Base-by-base conservation (phyloP, 2,329 filamentous ascomycete species). In the Cordyceps farinosa region DNA sequence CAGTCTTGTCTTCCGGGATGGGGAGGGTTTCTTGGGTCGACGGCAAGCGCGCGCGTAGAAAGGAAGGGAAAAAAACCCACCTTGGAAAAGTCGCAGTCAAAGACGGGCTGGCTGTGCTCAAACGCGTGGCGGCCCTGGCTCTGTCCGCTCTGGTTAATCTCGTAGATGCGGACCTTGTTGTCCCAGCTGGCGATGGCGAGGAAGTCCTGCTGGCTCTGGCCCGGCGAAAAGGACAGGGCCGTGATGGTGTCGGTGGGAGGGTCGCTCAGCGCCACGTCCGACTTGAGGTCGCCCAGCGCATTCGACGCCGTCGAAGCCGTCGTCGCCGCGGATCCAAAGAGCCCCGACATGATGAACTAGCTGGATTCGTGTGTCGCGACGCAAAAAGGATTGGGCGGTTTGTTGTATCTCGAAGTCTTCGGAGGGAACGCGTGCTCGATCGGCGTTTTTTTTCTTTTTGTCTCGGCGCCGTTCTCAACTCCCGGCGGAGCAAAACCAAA, bases 131-230 rank as follows among this genome's bases (percentile, higher is more conserved):
- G 94, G 56, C 92, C 92, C 74, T 92, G 87, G 72, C 90, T 94
- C 73, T 90, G 85, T 50, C 92, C 92, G 68, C 87, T 87, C 63
- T 78, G 79, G 67, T 89, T 87, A 73, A 98, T 92, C 76, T 98
- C 92, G 79, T 98, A 99, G 74, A 99, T 94, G 72, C 93, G 90
- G 67, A 98, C 92, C 76, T 97, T 96, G 81, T 96, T 96, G 78
- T 99, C 95, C 95, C 95, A 99, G 70, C 92, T 97, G 54, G 92
- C 82, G 42, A 97, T 91, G 30, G 94, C 92, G 22, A 99, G 83
- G 74, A 96, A 90, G 70, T 98, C 92, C 71, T 75, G 74, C 52
- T 71, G 76, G 71, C 74, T 81, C 72, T 66, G 78, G 72, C 72
- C 82, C 72, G 89, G 87, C 15, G 90, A 93, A 79, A 97, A 99